phyloP scores from a whole-genome alignment of 2,329 filamentous ascomycete genomes.

The Colletotrichum siamense region DNA sequence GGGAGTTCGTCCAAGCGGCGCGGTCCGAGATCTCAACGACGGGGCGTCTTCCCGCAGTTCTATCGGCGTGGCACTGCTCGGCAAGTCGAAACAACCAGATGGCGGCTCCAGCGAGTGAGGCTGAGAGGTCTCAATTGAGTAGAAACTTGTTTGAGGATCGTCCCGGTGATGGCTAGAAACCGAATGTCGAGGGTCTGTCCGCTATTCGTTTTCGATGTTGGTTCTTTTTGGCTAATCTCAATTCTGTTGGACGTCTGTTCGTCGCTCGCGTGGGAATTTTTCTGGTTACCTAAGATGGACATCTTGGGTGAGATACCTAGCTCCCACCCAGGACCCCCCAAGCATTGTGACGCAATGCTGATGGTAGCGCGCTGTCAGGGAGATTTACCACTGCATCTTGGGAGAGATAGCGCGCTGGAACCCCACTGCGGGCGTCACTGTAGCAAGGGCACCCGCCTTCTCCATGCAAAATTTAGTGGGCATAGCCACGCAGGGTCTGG shows the following conservation, averaged over 20 bases:
- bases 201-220: background rate
- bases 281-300: background rate
- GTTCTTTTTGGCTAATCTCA: background rate
- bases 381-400: conserved; percentile 5
- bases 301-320: background rate
- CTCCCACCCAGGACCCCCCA: background rate
- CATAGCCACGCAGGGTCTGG: conserved; percentile 23
- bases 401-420: background rate
- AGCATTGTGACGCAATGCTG: conserved; percentile 18
- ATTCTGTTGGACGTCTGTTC: background rate
- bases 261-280: background rate
- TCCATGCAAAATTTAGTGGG: background rate
- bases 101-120: conserved; percentile 1
- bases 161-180: background rate
- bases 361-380: conserved; percentile 4
- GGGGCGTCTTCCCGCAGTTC: background rate
- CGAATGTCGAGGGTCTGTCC: conserved; percentile 8
- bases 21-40: background rate
- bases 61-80: conserved; percentile 9
- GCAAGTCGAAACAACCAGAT: conserved; percentile 6
- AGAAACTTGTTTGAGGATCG: conserved; percentile 3
- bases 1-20: conserved; percentile 13
- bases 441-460: conserved; percentile 1
- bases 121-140: conserved; percentile 17
- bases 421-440: conserved; percentile 7